phyloP scores from a whole-genome alignment of 2,329 filamentous ascomycete species.

The Colletotrichum camelliae region DNA sequence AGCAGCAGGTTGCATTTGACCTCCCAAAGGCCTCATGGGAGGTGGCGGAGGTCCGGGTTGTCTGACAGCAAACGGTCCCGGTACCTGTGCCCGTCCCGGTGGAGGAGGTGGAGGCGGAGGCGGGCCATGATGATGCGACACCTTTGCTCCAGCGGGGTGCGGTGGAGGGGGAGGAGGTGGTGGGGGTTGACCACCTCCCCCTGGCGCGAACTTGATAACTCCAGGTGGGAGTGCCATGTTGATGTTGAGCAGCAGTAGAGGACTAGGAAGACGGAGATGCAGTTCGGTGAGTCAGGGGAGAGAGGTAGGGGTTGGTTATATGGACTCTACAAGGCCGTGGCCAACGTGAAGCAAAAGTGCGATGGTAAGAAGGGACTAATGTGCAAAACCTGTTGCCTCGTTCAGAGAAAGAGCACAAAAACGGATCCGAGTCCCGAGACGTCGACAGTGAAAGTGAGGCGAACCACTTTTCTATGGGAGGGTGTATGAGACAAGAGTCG shows the following conservation, averaged over 20 bases:
- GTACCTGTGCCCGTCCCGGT: background rate
- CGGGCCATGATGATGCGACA: background rate
- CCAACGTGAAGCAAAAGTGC: background rate
- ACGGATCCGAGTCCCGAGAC: background rate
- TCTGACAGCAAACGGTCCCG: background rate
- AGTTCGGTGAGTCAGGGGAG: background rate
- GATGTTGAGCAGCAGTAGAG: background rate
- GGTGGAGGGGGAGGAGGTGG: background rate
- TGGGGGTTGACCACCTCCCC: background rate
- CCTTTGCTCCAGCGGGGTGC: background rate
- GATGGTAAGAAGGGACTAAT: background rate
- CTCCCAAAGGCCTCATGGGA: background rate
- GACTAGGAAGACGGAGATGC: background rate
- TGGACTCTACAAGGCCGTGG: background rate
- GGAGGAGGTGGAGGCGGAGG: slow-evolving; percentile 1
- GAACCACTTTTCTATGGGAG: background rate
- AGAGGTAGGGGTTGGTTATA: background rate
- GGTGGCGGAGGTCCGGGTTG: background rate
- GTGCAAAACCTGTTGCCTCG: background rate
- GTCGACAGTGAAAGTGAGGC: slow-evolving; percentile 14
- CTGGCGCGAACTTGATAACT: background rate
- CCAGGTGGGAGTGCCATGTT: slow-evolving; percentile 9
- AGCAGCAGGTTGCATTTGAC: background rate
- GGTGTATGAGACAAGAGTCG: slow-evolving; percentile 11
- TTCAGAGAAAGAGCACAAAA: background rate